Evolutionary conservation across 345 rosid species (phyloP).

Genomic region (Citrus unshiu): DNA sequence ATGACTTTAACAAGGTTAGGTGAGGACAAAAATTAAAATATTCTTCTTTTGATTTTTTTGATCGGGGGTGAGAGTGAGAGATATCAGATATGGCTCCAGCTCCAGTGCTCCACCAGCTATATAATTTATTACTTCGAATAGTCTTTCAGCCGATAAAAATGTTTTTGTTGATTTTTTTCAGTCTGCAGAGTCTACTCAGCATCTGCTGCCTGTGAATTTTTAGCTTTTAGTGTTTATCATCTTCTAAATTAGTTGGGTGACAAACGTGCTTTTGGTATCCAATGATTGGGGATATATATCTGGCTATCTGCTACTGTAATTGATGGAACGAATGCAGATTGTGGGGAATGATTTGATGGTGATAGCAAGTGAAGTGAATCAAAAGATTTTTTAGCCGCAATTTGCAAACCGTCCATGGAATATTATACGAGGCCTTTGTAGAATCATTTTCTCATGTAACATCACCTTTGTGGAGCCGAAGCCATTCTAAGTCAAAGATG

Average conservation of each 20-base stretch:
- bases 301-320: not conserved
- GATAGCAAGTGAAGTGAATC: not conserved
- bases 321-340: not conserved
- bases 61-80: not conserved
- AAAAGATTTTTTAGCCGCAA: slow-evolving; percentile 2
- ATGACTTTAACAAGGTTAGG: slow-evolving; percentile 4
- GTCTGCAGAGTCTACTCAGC: not conserved
- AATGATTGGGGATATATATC: not conserved
- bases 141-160: not conserved
- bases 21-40: slow-evolving; percentile 2
- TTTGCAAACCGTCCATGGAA: not conserved
- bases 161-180: not conserved
- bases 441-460: not conserved
- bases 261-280: not conserved
- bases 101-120: no score
- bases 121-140: not conserved
- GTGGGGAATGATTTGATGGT: slow-evolving; percentile 10
- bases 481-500: slow-evolving; percentile 7
- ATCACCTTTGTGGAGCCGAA: not conserved
- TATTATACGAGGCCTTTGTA: not conserved
- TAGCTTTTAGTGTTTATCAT: not conserved
- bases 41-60: not conserved
- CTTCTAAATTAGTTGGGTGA: not conserved
- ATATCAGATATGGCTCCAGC: no score
- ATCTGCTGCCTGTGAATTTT: not conserved